Evolutionary conservation across 495 filamentous ascomycete species (phyloP).

Genomic region (Penicillium longicatenatum): DNA sequence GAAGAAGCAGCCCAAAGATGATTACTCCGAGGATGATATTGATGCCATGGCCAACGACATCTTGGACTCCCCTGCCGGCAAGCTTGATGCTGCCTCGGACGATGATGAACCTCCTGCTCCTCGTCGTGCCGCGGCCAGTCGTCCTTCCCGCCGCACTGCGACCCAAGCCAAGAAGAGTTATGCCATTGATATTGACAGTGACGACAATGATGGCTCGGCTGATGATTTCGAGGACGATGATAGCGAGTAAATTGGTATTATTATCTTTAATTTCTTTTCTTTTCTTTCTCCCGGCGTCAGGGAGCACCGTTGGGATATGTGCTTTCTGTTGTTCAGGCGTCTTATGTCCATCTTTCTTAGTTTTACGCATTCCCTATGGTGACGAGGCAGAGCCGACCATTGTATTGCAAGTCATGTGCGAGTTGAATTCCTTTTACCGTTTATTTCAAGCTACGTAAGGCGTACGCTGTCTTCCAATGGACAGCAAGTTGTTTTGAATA

Average conservation of each 20-base stretch:
- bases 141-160: conserved; percentile 57
- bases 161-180: conserved; percentile 56
- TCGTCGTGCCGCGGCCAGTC: conserved; percentile 38
- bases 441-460: background rate
- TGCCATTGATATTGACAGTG: conserved; percentile 55
- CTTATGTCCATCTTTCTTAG: conserved; percentile 3
- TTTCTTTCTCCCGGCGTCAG: background rate
- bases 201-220: conserved; percentile 39
- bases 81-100: conserved; percentile 28
- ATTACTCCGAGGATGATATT: conserved; percentile 50
- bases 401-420: conserved; percentile 8
- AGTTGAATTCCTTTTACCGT: background rate
- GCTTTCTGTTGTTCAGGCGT: background rate
- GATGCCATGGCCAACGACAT: conserved; percentile 61
- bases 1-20: conserved; percentile 42
- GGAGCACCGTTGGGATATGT: background rate
- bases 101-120: conserved; percentile 38
- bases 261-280: no score
- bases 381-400: conserved; percentile 24
- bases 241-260: conserved; percentile 32
- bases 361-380: conserved; percentile 16
- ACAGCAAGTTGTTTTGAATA: background rate
- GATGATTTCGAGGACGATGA: conserved; percentile 45
- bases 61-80: conserved; percentile 50
- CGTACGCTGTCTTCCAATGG: background rate